phyloP scores from a whole-genome alignment of 1,284 basidiomycete species.

The Tilletia setariae region DNA sequence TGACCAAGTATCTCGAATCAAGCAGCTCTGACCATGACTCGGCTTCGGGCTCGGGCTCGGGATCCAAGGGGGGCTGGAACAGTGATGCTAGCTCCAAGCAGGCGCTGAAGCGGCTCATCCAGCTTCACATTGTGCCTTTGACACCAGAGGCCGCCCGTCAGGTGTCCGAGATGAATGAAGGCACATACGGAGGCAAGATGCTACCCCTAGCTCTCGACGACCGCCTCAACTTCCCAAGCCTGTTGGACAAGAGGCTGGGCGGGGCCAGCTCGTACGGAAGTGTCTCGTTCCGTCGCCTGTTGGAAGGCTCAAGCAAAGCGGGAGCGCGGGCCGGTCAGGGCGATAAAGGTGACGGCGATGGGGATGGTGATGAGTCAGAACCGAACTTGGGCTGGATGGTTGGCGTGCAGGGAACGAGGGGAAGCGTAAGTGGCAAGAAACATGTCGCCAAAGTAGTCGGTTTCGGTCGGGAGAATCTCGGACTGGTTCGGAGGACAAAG shows the following conservation, averaged over 20 bases:
- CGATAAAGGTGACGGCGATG: not conserved
- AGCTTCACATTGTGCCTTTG: slow-evolving; percentile 79
- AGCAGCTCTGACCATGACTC: no score
- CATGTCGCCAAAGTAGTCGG: slow-evolving; percentile 70
- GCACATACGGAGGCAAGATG: slow-evolving; percentile 23
- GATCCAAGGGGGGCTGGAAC: no score
- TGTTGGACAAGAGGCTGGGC: slow-evolving; percentile 38
- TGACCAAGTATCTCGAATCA: slow-evolving; percentile 67
- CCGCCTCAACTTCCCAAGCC: slow-evolving; percentile 28
- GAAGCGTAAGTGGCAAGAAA: slow-evolving; percentile 65
- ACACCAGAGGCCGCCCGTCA: slow-evolving; percentile 55
- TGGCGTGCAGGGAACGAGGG: slow-evolving; percentile 85
- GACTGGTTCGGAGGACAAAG: slow-evolving; percentile 33
- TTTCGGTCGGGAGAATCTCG: slow-evolving; percentile 74
- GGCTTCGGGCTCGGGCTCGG: no score
- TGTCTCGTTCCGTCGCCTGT: slow-evolving; percentile 36
- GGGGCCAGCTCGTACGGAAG: slow-evolving; percentile 38
- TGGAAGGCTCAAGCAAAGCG: slow-evolving; percentile 16
- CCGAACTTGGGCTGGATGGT: slow-evolving; percentile 67
- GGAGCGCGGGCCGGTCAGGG: slow-evolving; percentile 12
- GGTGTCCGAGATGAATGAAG: slow-evolving; percentile 24
- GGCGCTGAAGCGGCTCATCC: slow-evolving; percentile 67
- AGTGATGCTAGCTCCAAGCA: no score
- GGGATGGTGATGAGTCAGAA: not conserved
- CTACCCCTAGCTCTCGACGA: slow-evolving; percentile 35